These are phyloP conservation scores for Tubosaeta brunneosetosa DNA, from an alignment of 768 basidiomycete genomes.

Conservation along the genomic window DNA sequence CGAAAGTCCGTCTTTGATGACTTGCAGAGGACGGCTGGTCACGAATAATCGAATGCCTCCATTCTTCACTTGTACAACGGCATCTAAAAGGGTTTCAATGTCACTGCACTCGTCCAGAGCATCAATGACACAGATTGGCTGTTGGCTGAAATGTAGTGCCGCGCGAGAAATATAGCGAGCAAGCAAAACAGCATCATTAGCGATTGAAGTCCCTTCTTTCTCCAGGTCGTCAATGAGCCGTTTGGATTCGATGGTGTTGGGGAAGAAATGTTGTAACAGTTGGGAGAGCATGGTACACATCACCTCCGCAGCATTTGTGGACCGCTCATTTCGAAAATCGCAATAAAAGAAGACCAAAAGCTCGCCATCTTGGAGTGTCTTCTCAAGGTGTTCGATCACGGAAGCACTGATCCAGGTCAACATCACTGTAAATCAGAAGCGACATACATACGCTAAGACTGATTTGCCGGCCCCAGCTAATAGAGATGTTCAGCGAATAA, in stretches of 20 bases:
- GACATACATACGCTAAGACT: constrained; percentile 6
- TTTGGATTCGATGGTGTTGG: not conserved
- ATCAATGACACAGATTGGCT: constrained; percentile 8
- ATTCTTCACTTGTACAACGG: not conserved
- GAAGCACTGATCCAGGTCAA: constrained; percentile 7
- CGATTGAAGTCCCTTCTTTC: not conserved
- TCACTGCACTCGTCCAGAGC: constrained; percentile 18
- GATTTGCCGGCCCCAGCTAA: constrained; percentile 17
- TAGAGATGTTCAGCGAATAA: not conserved
- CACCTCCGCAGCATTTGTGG: constrained; percentile 5
- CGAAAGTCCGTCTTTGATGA: constrained; percentile 4
- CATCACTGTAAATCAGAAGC: fast-evolving
- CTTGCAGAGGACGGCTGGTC: constrained; percentile 7
- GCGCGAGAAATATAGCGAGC: constrained; percentile 2
- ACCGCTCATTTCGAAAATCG: constrained; percentile 13
- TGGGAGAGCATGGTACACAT: constrained; percentile 17
- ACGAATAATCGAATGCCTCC: constrained; percentile 4
- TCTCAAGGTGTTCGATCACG: constrained; percentile 7
- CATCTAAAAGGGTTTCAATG: not conserved
- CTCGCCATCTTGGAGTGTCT: not conserved
- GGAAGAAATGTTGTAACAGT: not conserved
- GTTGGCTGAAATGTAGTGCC: not conserved
- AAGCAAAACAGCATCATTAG: not conserved
- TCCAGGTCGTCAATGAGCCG: not conserved
- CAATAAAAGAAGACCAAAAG: constrained; percentile 16